Percentiles rank a stretch among this genome's conserved stretches.
phyloP scores from a whole-genome alignment of 2,329 filamentous ascomycete genomes.

The Colletotrichum simmondsii region DNA sequence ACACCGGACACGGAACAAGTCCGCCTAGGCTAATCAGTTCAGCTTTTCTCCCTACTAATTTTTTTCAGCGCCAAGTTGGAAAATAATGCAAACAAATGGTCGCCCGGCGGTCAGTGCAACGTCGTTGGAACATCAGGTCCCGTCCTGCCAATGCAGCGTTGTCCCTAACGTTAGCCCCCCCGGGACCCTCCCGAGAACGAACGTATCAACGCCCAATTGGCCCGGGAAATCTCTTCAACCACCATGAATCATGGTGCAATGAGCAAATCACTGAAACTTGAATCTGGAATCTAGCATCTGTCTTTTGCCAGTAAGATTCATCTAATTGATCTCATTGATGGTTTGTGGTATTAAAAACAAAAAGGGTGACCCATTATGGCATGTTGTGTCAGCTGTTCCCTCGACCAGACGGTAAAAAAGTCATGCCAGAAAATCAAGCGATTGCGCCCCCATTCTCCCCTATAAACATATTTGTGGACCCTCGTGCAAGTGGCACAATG shows the following conservation, averaged over 20 bases:
- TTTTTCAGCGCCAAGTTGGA: neutral
- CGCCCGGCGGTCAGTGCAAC: conserved; percentile 22
- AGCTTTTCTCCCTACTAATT: neutral
- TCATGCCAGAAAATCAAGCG: conserved; percentile 15
- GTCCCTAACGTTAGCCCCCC: neutral
- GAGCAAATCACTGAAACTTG: neutral
- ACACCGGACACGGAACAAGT: neutral
- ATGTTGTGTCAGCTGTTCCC: conserved; percentile 29
- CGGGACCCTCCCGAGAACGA: neutral
- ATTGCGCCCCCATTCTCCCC: neutral
- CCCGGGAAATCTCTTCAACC: neutral
- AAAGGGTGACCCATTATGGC: neutral
- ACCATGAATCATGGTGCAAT: neutral
- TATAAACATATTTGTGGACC: neutral
- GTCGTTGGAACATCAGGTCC: neutral
- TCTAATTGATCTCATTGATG: neutral
- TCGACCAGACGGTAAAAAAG: neutral
- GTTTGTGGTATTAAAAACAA: neutral
- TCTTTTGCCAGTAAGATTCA: no score
- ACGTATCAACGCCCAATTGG: neutral
- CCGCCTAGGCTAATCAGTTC: neutral
- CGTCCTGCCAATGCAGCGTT: neutral
- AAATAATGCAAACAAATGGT: neutral
- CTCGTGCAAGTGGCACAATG: neutral
- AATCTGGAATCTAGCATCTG: neutral